These are phyloP conservation scores for Claviceps capensis DNA, from an alignment of 2,329 filamentous ascomycete species.

Conservation along the genomic window DNA sequence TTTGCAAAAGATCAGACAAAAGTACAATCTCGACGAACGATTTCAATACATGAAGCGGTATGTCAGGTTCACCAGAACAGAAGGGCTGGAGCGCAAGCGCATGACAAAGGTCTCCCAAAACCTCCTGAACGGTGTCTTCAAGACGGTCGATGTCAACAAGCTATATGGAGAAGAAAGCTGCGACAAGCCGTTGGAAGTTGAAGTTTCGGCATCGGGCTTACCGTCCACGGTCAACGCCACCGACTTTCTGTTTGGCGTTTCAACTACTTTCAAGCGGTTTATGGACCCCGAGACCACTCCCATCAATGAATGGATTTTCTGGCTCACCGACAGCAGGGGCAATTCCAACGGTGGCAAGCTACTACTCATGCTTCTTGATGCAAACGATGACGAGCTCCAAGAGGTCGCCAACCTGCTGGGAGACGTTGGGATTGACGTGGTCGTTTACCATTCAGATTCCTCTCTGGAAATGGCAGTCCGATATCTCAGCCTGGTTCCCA, in stretches of 20 bases:
- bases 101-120: slow-evolving; percentile 36
- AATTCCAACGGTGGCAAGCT: slow-evolving; percentile 43
- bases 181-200: slow-evolving; percentile 33
- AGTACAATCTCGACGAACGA: slow-evolving; percentile 32
- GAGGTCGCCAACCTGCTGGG: slow-evolving; percentile 33
- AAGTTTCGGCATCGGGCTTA: slow-evolving; percentile 35
- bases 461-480: slow-evolving; percentile 43
- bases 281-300: slow-evolving; percentile 36
- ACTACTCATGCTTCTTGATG: slow-evolving; percentile 39
- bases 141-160: slow-evolving; percentile 32
- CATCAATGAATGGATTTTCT: slow-evolving; percentile 45
- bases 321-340: slow-evolving; percentile 43
- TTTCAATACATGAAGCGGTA: slow-evolving; percentile 45
- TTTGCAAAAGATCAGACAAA: slow-evolving; percentile 30
- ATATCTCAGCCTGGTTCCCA: slow-evolving; percentile 41
- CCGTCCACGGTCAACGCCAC: slow-evolving; percentile 38
- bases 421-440: slow-evolving; percentile 39
- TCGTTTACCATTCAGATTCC: slow-evolving; percentile 41
- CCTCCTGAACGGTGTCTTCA: slow-evolving; percentile 34
- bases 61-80: slow-evolving; percentile 32
- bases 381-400: slow-evolving; percentile 35
- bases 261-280: slow-evolving; percentile 42
- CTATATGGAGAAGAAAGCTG: slow-evolving; percentile 29
- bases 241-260: slow-evolving; percentile 46
- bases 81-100: slow-evolving; percentile 34